phyloP scores from a whole-genome alignment of 192 early-diverging fungal genomes.

The Coemansia sp. region DNA sequence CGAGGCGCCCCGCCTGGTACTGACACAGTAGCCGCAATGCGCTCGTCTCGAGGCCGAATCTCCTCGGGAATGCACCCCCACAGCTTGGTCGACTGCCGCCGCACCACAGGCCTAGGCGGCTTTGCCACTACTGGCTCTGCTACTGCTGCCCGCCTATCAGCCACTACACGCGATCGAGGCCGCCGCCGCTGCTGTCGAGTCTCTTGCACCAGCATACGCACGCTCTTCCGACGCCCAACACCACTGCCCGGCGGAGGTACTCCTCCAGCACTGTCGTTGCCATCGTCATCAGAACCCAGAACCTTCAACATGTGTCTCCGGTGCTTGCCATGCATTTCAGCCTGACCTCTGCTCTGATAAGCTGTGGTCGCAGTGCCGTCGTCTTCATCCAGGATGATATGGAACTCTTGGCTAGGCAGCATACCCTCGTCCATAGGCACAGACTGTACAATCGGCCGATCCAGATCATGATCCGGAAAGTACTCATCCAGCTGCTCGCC shows the following conservation, averaged over 20 bases:
- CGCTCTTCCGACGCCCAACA: slow-evolving; percentile 55
- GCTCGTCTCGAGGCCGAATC: slow-evolving; percentile 38
- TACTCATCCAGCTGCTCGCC: slow-evolving; percentile 71
- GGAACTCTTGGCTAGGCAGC: slow-evolving; percentile 39
- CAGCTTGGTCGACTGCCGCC: slow-evolving; percentile 59
- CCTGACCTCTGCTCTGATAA: not conserved
- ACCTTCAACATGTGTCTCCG: slow-evolving; percentile 3
- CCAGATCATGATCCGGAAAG: slow-evolving; percentile 77
- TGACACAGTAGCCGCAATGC: not conserved
- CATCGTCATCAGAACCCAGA: not conserved
- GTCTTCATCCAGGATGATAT: slow-evolving; percentile 48
- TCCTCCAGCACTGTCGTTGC: not conserved
- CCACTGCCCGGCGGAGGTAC: not conserved
- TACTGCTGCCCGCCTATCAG: not conserved
- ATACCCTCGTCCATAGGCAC: slow-evolving; percentile 33
- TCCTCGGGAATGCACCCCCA: slow-evolving; percentile 59
- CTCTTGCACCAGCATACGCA: slow-evolving; percentile 59
- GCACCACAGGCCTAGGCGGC: slow-evolving; percentile 31
- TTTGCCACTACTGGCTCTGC: not conserved
- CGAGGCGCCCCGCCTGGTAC: not conserved
- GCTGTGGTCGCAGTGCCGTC: slow-evolving; percentile 13
- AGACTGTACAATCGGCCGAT: slow-evolving; percentile 68
- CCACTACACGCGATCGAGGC: slow-evolving; percentile 4
- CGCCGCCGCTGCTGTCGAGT: slow-evolving; percentile 23
- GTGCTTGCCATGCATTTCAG: slow-evolving; percentile 2